These are phyloP conservation scores for Trichoderma atrobrunneum DNA, from an alignment of 2,329 filamentous ascomycete genomes.

Conservation along the genomic window DNA sequence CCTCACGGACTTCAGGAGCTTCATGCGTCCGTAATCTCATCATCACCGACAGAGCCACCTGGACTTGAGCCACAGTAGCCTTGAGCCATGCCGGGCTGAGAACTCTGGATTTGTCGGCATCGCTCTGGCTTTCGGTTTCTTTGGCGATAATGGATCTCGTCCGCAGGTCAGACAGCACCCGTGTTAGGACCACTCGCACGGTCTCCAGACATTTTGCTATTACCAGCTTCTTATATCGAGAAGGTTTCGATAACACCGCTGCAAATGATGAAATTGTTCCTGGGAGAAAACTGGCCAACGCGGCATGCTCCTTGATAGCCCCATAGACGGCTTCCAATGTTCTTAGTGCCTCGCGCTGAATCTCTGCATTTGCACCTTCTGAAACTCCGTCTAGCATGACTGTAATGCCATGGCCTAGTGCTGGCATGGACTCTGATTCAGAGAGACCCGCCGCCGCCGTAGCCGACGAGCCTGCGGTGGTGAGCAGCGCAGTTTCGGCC, in stretches of 20 bases:
- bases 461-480: constrained; percentile 51
- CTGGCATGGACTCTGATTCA: constrained; percentile 63
- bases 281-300: constrained; percentile 81
- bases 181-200: constrained; percentile 53
- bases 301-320: constrained; percentile 67
- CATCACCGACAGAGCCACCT: constrained; percentile 74
- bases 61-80: constrained; percentile 77
- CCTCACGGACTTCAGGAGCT: constrained; percentile 63
- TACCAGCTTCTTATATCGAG: constrained; percentile 55
- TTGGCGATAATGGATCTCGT: constrained; percentile 46
- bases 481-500: constrained; percentile 66
- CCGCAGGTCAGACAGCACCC: constrained; percentile 57
- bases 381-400: constrained; percentile 73
- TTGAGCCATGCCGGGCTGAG: constrained; percentile 66
- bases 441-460: constrained; percentile 49
- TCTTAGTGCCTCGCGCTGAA: constrained; percentile 67
- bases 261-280: constrained; percentile 81
- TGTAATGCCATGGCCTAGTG: constrained; percentile 78
- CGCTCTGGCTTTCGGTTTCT: constrained; percentile 22
- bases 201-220: constrained; percentile 61
- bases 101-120: constrained; percentile 34
- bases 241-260: constrained; percentile 68
- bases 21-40: constrained; percentile 72
- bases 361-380: constrained; percentile 60
- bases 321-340: constrained; percentile 61